Conservation (phyloP, 1,284 basidiomycete genomes). For the Moesziomyces globuligerus region DNA sequence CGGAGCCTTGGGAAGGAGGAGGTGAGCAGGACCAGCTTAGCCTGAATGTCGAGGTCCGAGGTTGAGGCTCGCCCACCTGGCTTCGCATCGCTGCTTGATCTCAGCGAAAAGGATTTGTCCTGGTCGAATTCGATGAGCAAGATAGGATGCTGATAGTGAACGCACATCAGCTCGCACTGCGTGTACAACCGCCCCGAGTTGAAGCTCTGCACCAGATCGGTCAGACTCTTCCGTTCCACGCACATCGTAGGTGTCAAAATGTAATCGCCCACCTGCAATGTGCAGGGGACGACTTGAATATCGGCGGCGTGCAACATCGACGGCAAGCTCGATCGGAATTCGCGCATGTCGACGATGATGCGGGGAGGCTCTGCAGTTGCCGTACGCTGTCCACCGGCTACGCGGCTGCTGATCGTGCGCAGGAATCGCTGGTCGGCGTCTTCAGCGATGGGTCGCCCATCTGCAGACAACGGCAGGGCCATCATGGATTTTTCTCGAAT, state of each 20-base stretch:
- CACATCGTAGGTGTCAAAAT: slow-evolving; percentile 94
- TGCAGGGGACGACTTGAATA: slow-evolving; percentile 85
- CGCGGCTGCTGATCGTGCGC: slow-evolving; percentile 85
- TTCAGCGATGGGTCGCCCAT: slow-evolving; percentile 71
- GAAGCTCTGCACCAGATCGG: slow-evolving; percentile 90
- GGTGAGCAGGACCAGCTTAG: slow-evolving; percentile 88
- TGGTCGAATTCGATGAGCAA: slow-evolving; percentile 98
- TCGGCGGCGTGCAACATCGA: slow-evolving; percentile 86
- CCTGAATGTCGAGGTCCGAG: slow-evolving; percentile 74
- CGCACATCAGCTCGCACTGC: slow-evolving; percentile 96
- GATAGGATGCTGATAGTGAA: slow-evolving; percentile 92
- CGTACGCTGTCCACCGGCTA: slow-evolving; percentile 82
- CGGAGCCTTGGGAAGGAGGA: slow-evolving; percentile 89
- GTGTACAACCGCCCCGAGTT: slow-evolving; percentile 93
- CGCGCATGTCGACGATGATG: slow-evolving; percentile 95
- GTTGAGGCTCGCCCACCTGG: slow-evolving; percentile 49
- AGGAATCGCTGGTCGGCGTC: slow-evolving; percentile 71
- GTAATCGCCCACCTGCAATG: slow-evolving; percentile 94
- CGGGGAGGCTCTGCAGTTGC: slow-evolving; percentile 77
- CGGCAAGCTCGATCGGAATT: slow-evolving; percentile 92
- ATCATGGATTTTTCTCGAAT: slow-evolving; percentile 94
- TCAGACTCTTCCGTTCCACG: slow-evolving; percentile 92
- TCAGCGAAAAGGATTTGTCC: slow-evolving; percentile 87
- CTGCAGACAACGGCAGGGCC: slow-evolving; percentile 88
- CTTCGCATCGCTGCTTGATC: slow-evolving; percentile 20